phyloP scores from a whole-genome alignment of 306 rosid genomes.

The Trichosanthes truncata region DNA sequence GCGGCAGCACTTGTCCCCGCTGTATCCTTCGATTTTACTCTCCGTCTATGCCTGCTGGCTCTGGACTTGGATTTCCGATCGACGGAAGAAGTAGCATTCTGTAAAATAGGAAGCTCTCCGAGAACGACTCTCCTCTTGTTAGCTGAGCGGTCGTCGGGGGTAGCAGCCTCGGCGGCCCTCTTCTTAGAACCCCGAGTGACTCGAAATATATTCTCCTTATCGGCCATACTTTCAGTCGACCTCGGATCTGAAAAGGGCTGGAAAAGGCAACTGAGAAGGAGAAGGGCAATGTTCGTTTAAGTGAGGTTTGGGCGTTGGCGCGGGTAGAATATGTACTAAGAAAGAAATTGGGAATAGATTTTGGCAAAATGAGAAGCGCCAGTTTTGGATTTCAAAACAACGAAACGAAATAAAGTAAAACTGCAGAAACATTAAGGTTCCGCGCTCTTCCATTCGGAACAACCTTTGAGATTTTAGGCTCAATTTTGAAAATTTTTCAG shows the following conservation, averaged over 20 bases:
- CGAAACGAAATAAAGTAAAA: not conserved
- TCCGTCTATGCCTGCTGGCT: not conserved
- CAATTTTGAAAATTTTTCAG: not conserved
- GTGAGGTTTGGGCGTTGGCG: not conserved
- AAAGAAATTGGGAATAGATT: not conserved
- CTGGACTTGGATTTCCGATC: not conserved
- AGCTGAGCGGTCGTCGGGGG: not conserved
- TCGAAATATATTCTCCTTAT: constrained; percentile 8
- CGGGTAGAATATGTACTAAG: not conserved
- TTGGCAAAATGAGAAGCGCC: constrained; percentile 10
- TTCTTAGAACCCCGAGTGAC: not conserved
- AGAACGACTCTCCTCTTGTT: constrained; percentile 13
- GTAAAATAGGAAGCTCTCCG: constrained; percentile 13
- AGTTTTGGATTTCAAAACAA: constrained; percentile 1
- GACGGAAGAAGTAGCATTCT: not conserved
- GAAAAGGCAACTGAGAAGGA: not conserved
- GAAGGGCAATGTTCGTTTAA: not conserved
- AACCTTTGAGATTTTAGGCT: not conserved
- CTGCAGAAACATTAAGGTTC: not conserved
- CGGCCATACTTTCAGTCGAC: not conserved
- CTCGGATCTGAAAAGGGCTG: not conserved
- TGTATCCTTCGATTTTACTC: not conserved
- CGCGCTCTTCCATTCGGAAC: constrained; percentile 7
- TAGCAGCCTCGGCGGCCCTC: not conserved
- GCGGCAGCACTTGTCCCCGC: not conserved